Evolutionary conservation across 2,329 filamentous ascomycete species (phyloP).

Genomic region (Lizonia empirigonia): DNA sequence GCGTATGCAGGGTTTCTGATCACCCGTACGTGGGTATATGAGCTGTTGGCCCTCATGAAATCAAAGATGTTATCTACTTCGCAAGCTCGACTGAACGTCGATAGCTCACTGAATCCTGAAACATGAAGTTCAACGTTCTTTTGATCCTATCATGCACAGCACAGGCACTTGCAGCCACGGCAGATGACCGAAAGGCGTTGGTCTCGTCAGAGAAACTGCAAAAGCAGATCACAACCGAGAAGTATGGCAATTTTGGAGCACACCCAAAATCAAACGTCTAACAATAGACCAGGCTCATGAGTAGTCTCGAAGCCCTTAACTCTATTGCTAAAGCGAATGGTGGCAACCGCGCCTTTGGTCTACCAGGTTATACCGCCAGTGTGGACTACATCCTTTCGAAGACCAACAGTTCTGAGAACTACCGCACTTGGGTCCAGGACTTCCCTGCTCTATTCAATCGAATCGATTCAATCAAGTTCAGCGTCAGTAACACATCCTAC

Average conservation of each 20-base stretch:
- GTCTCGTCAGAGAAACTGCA: slow-evolving; percentile 51
- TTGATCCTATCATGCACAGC: slow-evolving; percentile 33
- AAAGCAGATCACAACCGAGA: slow-evolving; percentile 48
- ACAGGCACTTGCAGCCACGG: slow-evolving; percentile 29
- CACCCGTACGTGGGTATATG: slow-evolving; percentile 22
- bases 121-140: slow-evolving; percentile 37
- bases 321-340: slow-evolving; percentile 61
- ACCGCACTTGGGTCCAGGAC: slow-evolving; percentile 55
- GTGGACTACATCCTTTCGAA: slow-evolving; percentile 62
- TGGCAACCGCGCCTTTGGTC: slow-evolving; percentile 65
- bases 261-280: background rate
- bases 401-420: slow-evolving; percentile 49
- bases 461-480: slow-evolving; percentile 51
- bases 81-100: background rate
- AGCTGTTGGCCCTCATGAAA: slow-evolving; percentile 7
- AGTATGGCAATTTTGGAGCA: slow-evolving; percentile 27
- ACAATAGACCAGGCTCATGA: slow-evolving; percentile 54
- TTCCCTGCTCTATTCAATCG: slow-evolving; percentile 55
- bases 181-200: slow-evolving; percentile 11
- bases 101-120: background rate
- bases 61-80: background rate
- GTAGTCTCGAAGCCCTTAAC: slow-evolving; percentile 61
- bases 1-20: slow-evolving; percentile 22
- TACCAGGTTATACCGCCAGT: slow-evolving; percentile 64
- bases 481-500: slow-evolving; percentile 44